These are phyloP conservation scores for Candida dubliniensis DNA, from an alignment of 1,139 yeast species.

Conservation along the genomic window DNA sequence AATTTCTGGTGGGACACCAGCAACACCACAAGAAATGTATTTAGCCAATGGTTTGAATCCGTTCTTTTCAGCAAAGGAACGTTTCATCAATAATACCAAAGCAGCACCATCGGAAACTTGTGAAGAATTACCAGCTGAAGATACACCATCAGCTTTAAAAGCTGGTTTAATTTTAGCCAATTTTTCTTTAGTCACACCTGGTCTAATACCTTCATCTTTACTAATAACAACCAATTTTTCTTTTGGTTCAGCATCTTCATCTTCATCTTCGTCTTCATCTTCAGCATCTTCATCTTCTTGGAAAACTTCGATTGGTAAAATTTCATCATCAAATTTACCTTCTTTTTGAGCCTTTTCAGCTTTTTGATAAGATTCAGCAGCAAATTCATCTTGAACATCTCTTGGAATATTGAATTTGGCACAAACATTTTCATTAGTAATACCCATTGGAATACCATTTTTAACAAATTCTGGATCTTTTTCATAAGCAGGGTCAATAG, in stretches of 20 bases:
- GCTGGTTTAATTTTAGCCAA: slow-evolving; percentile 81
- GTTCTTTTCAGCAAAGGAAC: slow-evolving; percentile 79
- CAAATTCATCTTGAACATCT: slow-evolving; percentile 78
- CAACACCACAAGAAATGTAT: slow-evolving; percentile 71
- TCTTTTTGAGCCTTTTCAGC: slow-evolving; percentile 72
- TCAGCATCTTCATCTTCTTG: slow-evolving; percentile 51
- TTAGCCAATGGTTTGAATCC: slow-evolving; percentile 70
- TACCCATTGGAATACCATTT: slow-evolving; percentile 73
- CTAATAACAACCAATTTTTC: slow-evolving; percentile 44
- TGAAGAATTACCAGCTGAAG: slow-evolving; percentile 96
- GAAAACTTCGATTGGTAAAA: slow-evolving; percentile 68
- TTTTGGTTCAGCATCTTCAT: slow-evolving; percentile 21
- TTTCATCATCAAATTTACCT: slow-evolving; percentile 82
- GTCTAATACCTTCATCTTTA: slow-evolving; percentile 90
- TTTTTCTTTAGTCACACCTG: slow-evolving; percentile 77
- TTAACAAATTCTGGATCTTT: slow-evolving; percentile 32
- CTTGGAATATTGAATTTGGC: slow-evolving; percentile 63
- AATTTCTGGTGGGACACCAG: slow-evolving; percentile 94
- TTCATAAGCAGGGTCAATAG: slow-evolving; percentile 51
- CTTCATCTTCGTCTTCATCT: slow-evolving; percentile 26
- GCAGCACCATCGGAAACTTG: slow-evolving; percentile 97
- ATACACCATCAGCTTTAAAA: slow-evolving; percentile 67
- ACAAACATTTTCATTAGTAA: slow-evolving; percentile 46
- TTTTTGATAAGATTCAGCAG: slow-evolving; percentile 77
- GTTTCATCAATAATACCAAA: slow-evolving; percentile 78